Base-by-base conservation (phyloP, 2,329 filamentous ascomycete genomes). In the Phyllosticta ampelicida region DNA sequence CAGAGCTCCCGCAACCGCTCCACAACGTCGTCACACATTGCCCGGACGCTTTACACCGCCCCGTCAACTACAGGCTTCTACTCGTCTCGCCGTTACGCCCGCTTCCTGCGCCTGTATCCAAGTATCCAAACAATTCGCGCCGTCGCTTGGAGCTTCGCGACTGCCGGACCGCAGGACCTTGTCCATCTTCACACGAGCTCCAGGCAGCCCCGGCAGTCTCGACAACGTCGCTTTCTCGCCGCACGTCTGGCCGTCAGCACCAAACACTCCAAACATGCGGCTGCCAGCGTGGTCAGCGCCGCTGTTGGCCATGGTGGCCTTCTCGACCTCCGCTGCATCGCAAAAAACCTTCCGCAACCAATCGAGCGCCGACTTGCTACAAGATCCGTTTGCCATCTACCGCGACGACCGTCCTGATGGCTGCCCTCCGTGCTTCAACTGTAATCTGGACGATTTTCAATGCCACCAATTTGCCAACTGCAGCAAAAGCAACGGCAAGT, bases 371-470 rank as follows among this genome's bases (percentile, higher is more conserved):
- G 67, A 71, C 36, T 58, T 66, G 30, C 67, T 69, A 36, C 62
- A 66, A 9, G 61, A 66, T 49, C 83, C 87, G 69, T 78, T 90
- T 68, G 81, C 86, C 44, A 75, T 91, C 52, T 82, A 89, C 74
- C 36, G 36, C 36, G 86, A 83, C 63, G 84, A 87, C 66, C 82
- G 89, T 54, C 87, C 90, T 6, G 81, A 82, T 62, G 83, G 86
- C 66, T 94, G 89, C 69, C 89, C 89, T 56, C 89, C 89, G 67
- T 94, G 94, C 78, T 99, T 99, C 80, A 97, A 99, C 81, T 99
- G 94, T 76, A 87, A 96, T 60, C 82, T 99, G 16, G 91, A 94
- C 26, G 89, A 89, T 62, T 95, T 96, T 72, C 85, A 84, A 62
- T 99, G 94, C 73, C 85, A 89, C 62, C 94, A 99, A 74, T 99